Percentiles rank a stretch among this genome's conserved stretches.
These are phyloP conservation scores for Camellia japonica DNA, from an alignment of 148 eudicot genomes.

Conservation along the genomic window DNA sequence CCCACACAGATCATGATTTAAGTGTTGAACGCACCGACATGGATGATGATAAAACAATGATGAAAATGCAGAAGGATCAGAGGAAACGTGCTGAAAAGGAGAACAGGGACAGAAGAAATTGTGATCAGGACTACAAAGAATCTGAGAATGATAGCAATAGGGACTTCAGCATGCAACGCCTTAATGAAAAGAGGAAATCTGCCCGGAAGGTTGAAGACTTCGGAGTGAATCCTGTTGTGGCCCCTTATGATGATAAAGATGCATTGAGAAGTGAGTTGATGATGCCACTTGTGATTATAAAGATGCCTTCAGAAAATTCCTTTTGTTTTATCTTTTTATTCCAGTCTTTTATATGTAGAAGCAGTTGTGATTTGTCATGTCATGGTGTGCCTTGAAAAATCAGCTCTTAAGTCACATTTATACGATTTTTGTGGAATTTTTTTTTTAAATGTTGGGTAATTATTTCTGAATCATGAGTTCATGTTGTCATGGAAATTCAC, in stretches of 20 bases:
- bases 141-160: slow-evolving; percentile 56
- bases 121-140: slow-evolving; percentile 69
- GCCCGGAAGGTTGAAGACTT: slow-evolving; percentile 61
- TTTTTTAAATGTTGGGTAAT: neutral
- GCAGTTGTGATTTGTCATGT: neutral
- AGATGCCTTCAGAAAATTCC: neutral
- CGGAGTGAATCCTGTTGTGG: slow-evolving; percentile 36
- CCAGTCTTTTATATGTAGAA: neutral
- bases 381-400: neutral
- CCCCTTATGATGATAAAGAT: slow-evolving; percentile 67
- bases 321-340: neutral
- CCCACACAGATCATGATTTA: slow-evolving; percentile 61
- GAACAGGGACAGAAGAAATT: slow-evolving; percentile 61
- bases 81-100: slow-evolving; percentile 81
- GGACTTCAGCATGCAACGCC: slow-evolving; percentile 49
- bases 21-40: slow-evolving; percentile 64
- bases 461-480: neutral
- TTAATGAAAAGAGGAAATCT: slow-evolving; percentile 67
- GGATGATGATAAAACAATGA: slow-evolving; percentile 65
- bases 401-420: neutral
- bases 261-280: slow-evolving; percentile 71
- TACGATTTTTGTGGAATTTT: neutral
- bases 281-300: slow-evolving; percentile 7
- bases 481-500: neutral
- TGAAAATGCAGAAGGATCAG: slow-evolving; percentile 70